Percentiles rank a stretch among this genome's conserved stretches.
phyloP scores from a whole-genome alignment of 768 basidiomycete genomes.

The Tylopilus sp. region DNA sequence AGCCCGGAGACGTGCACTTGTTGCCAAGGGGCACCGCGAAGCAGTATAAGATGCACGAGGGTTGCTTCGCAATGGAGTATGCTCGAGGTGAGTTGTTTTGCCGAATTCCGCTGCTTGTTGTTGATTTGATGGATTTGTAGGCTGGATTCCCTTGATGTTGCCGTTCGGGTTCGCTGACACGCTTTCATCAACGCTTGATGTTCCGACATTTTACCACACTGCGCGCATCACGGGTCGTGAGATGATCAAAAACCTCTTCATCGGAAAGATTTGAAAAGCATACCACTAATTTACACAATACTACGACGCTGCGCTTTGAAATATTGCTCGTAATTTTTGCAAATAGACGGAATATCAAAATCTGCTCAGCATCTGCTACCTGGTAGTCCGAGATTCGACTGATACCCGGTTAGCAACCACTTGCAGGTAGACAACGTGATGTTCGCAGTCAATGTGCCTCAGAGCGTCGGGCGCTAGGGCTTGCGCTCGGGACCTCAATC shows the following conservation, averaged over 20 bases:
- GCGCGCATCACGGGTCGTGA: conserved; percentile 75
- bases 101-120: not conserved
- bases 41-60: conserved; percentile 98
- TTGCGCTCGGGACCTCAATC: not conserved
- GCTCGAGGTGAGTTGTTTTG: conserved; percentile 64
- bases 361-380: not conserved
- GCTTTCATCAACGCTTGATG: conserved; percentile 85
- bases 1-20: conserved; percentile 80
- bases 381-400: not conserved
- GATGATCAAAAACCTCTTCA: conserved; percentile 74
- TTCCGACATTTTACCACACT: conserved; percentile 79
- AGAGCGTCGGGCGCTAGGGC: not conserved
- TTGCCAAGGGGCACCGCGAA: conserved; percentile 81
- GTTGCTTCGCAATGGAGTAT: conserved; percentile 94
- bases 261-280: conserved; percentile 72
- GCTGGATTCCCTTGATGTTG: conserved; percentile 97
- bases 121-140: conserved; percentile 37
- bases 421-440: not conserved
- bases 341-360: too few species aligned
- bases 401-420: not conserved
- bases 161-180: conserved; percentile 90
- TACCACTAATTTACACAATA: not conserved
- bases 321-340: not conserved
- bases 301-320: not conserved
- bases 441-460: not conserved